Percentiles rank a stretch among this genome's conserved stretches.
phyloP scores from a whole-genome alignment of 768 basidiomycete genomes.

The Boletus sensibilis region DNA sequence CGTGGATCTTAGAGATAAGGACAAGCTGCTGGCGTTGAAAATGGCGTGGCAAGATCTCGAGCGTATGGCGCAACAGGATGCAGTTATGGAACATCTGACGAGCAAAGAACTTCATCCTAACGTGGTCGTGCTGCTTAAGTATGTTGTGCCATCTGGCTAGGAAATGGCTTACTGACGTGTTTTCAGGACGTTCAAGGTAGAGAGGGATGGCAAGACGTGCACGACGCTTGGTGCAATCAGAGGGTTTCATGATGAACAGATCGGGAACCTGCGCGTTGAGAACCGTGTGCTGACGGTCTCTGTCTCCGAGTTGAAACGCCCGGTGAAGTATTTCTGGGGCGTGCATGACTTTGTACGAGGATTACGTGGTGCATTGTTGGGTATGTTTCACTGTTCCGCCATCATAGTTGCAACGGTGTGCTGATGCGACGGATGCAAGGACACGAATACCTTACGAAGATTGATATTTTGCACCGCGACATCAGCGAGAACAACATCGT shows the following conservation, averaged over 20 bases:
- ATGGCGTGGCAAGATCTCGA: constrained; percentile 11
- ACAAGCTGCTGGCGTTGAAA: neutral
- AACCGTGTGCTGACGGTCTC: constrained; percentile 3
- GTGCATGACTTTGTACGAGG: constrained; percentile 21
- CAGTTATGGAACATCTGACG: neutral
- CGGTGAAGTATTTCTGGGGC: constrained; percentile 16
- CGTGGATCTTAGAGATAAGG: neutral
- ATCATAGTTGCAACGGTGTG: neutral
- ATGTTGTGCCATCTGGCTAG: no score
- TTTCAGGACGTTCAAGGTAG: neutral
- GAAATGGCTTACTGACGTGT: neutral
- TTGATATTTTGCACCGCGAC: constrained; percentile 33
- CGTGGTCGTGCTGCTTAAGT: neutral
- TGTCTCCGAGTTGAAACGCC: constrained; percentile 6
- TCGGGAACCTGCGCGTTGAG: neutral
- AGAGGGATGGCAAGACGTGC: neutral
- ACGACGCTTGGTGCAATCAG: constrained; percentile 8
- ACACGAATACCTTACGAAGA: constrained; percentile 12
- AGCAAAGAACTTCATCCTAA: neutral
- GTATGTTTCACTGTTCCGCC: neutral
- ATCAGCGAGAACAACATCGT: constrained; percentile 37
- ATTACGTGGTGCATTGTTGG: constrained; percentile 11
- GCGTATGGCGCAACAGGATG: neutral
- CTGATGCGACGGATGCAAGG: constrained; percentile 3
- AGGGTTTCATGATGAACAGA: neutral